Evolutionary conservation across 768 basidiomycete species (phyloP).

Genomic region (Austroboletus eburneus): DNA sequence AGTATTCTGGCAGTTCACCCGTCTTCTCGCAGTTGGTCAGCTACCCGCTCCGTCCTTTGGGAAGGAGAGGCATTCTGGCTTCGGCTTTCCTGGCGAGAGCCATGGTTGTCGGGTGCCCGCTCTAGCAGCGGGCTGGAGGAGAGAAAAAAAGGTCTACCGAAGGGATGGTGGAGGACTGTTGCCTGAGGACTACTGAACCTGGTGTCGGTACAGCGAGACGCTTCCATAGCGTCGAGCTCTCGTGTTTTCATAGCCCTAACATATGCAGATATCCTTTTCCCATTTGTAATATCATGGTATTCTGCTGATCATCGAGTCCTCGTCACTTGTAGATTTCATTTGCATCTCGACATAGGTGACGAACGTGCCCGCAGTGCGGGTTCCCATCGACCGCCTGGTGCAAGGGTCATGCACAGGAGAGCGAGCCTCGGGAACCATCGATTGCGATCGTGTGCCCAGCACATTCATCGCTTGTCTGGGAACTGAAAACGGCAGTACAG

Average conservation of each 20-base stretch:
- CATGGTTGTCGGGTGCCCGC: constrained; percentile 26
- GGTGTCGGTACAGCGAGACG: constrained; percentile 17
- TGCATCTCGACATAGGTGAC: not conserved
- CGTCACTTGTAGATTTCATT: constrained; percentile 1
- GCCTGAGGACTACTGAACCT: constrained; percentile 26
- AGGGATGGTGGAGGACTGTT: constrained; percentile 24
- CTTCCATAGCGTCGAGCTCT: constrained; percentile 16
- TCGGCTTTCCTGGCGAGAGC: constrained; percentile 23
- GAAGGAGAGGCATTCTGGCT: constrained; percentile 4
- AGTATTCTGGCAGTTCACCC: constrained; percentile 19
- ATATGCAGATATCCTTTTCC: constrained; percentile 13
- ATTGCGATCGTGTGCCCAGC: constrained; percentile 14
- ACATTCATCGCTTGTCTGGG: not conserved
- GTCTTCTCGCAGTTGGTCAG: constrained; percentile 9
- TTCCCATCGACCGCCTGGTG: constrained; percentile 4
- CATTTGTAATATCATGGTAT: constrained; percentile 13
- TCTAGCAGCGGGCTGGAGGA: constrained; percentile 31
- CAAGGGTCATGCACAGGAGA: constrained; percentile 14
- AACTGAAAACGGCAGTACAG: not conserved
- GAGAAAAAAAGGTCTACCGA: constrained; percentile 19
- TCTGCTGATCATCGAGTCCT: not conserved
- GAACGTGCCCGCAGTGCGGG: constrained; percentile 1
- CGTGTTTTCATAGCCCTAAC: constrained; percentile 23
- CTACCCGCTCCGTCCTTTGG: constrained; percentile 9
- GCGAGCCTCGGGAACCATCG: constrained; percentile 7